phyloP scores from a whole-genome alignment of 1,284 basidiomycete genomes.

The Meripilus lineatus region DNA sequence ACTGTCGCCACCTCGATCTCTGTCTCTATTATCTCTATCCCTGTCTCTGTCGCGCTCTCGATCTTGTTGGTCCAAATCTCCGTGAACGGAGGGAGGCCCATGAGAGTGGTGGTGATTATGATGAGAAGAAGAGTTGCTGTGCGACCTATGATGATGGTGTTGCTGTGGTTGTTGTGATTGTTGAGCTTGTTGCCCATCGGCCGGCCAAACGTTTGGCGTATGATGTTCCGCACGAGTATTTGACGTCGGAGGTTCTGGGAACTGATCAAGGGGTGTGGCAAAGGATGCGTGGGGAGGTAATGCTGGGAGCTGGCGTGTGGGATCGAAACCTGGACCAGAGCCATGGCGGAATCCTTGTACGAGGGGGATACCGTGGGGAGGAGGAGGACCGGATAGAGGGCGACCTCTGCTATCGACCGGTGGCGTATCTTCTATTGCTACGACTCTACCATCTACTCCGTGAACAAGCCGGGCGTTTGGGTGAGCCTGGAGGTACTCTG shows the following conservation, averaged over 20 bases:
- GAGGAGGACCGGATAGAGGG: slow-evolving; percentile 14
- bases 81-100: too few species aligned
- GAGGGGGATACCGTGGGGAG: slow-evolving; percentile 34
- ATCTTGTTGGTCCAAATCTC: too few species aligned
- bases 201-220: neutral
- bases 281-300: slow-evolving; percentile 28
- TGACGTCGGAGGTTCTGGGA: neutral
- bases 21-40: slow-evolving; percentile 10
- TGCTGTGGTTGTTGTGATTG: slow-evolving; percentile 6
- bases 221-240: neutral
- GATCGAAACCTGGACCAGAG: slow-evolving; percentile 35
- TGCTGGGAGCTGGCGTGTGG: slow-evolving; percentile 43
- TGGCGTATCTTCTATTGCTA: slow-evolving; percentile 40
- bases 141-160: neutral
- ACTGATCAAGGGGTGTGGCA: slow-evolving; percentile 21
- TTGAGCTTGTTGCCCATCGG: slow-evolving; percentile 7
- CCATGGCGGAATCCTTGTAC: slow-evolving; percentile 30
- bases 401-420: slow-evolving; percentile 27
- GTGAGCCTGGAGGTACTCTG: slow-evolving; percentile 43
- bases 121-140: neutral
- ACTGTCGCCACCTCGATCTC: slow-evolving; percentile 19
- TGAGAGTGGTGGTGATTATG: neutral
- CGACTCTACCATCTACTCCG: slow-evolving; percentile 41
- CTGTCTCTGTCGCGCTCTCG: slow-evolving; percentile 24
- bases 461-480: slow-evolving; percentile 39